These are phyloP conservation scores for Macrocybe gigantea DNA, from an alignment of 768 basidiomycete species.

Conservation along the genomic window DNA sequence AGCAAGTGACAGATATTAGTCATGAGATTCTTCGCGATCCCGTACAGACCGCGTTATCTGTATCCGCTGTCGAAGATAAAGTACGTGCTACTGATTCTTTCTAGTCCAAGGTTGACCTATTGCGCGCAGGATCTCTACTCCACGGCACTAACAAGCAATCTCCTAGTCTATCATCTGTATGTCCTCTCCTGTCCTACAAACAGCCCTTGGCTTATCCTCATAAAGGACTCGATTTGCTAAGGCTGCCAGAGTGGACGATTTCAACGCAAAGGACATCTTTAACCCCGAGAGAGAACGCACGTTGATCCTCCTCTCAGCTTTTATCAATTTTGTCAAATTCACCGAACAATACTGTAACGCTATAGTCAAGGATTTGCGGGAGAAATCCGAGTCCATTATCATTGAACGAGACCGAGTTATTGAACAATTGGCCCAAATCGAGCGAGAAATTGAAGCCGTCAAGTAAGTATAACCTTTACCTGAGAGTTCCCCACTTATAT, in stretches of 20 bases:
- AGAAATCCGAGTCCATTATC: slow-evolving; percentile 48
- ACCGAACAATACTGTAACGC: slow-evolving; percentile 63
- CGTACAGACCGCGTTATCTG: slow-evolving; percentile 45
- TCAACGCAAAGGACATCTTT: slow-evolving; percentile 68
- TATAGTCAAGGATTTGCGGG: slow-evolving; percentile 57
- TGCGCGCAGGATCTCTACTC: slow-evolving; percentile 57
- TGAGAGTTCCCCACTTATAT: neutral
- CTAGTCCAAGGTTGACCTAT: neutral
- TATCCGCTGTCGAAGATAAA: slow-evolving; percentile 46
- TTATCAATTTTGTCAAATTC: slow-evolving; percentile 93
- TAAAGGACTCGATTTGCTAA: slow-evolving; percentile 49
- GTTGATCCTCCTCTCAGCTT: slow-evolving; percentile 70
- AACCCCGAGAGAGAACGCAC: slow-evolving; percentile 74
- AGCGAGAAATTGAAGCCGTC: slow-evolving; percentile 45
- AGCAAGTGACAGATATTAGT: slow-evolving; percentile 62
- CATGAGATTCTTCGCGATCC: slow-evolving; percentile 55
- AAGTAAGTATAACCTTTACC: slow-evolving; percentile 37
- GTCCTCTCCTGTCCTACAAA: slow-evolving; percentile 8
- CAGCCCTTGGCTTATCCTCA: too few species aligned
- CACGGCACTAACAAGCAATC: slow-evolving; percentile 50
- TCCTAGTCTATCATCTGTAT: slow-evolving; percentile 69
- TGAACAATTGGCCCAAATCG: slow-evolving; percentile 41
- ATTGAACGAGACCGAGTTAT: slow-evolving; percentile 57
- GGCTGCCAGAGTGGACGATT: slow-evolving; percentile 72
- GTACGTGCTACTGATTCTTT: slow-evolving; percentile 27